These are phyloP conservation scores for Pterocarpus santalinus DNA, from an alignment of 306 rosid genomes.

Conservation along the genomic window DNA sequence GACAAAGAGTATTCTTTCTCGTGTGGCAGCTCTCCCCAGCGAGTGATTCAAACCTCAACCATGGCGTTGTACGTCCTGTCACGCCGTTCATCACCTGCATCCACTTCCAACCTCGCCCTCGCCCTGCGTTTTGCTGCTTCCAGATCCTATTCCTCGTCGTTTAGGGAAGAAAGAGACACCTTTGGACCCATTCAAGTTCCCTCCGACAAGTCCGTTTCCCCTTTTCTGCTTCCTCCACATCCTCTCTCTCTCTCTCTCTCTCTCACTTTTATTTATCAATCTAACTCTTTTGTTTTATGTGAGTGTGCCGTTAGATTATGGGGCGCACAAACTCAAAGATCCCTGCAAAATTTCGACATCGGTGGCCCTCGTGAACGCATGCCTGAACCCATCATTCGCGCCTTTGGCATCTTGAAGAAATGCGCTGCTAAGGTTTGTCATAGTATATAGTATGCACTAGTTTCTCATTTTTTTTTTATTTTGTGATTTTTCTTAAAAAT, in stretches of 20 bases:
- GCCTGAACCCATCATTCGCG: conserved; percentile 96
- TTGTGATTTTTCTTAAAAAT: background rate
- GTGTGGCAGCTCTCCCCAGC: background rate
- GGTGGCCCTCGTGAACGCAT: conserved; percentile 97
- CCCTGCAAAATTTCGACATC: conserved; percentile 92
- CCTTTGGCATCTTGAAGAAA: conserved; percentile 89
- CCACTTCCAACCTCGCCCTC: conserved; percentile 53
- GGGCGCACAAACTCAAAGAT: conserved; percentile 99
- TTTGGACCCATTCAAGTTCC: conserved; percentile 97
- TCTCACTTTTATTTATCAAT: background rate
- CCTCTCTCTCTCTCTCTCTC: background rate
- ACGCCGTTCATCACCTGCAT: conserved; percentile 65
- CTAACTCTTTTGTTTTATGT: background rate
- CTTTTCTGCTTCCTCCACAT: background rate
- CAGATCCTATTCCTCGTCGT: conserved; percentile 73
- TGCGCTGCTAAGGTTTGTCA: conserved; percentile 88
- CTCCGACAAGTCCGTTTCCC: conserved; percentile 75
- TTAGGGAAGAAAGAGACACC: conserved; percentile 92
- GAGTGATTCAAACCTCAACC: background rate
- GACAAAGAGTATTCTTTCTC: background rate
- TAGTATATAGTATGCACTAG: background rate
- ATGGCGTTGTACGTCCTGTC: conserved; percentile 70
- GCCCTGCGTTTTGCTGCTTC: conserved; percentile 56
- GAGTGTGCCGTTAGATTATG: conserved; percentile 63
- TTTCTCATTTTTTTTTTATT: background rate